Base-by-base conservation (phyloP, 805 yeast genomes). In the Wickerhamomyces chaumierensis region DNA sequence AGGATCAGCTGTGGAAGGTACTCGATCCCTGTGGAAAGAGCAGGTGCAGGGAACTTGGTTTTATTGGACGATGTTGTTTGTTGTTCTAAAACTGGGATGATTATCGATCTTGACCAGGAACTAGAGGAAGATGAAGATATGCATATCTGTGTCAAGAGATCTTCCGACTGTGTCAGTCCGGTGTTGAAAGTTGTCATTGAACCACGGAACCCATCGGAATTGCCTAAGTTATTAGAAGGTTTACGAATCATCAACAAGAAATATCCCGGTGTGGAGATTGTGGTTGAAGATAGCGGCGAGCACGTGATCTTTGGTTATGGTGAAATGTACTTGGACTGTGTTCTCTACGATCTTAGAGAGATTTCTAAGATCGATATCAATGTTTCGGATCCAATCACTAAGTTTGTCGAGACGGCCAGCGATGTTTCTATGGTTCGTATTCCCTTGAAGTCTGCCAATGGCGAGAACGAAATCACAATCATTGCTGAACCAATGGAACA, bases 261-360 rank as follows among this genome's bases (percentile, higher is more conserved):
- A 1, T 88, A 84, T 52, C 69, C 81, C 9, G 80, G 87, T 3
- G 66, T 77, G 29, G 68, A 68, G 17, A 63, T 83, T n/a, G 75
- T 70, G 45, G 85, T 81, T 1, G 95, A 86, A 54, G 94, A 84
- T 47, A 81, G 88, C 37, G 96, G 96, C 2, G 96, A 87, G 49
- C 85, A 81, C 53, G 76, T 78, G 1, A 55, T 92, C 0, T 51
- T 78, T 20, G 96, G 92, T 0, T 73, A 85, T 9, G 98, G 98
- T 6, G 97, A 92, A 52, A 49, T 90, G 15, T 85, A 84, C 52
- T 56, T 92, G 58, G 97, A 92, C 56, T 83, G 92, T 48, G 61
- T 82, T 18, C 58, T 92, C 31, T 82, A 79, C 55, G 96, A 86
- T 51, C 58, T 92, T 34, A 64, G 96, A 45, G 56, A 63, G 48